These are phyloP conservation scores for Nannizzia gypsea DNA, from an alignment of 2,329 filamentous ascomycete species.

Conservation along the genomic window DNA sequence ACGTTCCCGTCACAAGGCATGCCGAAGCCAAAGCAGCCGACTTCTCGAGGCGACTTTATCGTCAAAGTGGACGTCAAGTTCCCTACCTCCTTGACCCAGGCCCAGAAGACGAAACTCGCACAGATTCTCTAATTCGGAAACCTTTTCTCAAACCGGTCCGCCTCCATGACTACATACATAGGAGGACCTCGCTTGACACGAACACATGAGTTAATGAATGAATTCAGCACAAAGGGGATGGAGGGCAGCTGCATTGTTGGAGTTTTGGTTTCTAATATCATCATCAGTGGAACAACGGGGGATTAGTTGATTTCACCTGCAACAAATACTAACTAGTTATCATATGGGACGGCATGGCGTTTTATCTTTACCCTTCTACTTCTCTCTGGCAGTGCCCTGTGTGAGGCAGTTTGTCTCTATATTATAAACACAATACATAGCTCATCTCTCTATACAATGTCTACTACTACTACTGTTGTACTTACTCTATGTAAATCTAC, in stretches of 20 bases:
- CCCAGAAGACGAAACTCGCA: constrained; percentile 70
- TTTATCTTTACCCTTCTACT: constrained; percentile 1
- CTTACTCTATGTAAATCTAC: background rate
- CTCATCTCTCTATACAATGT: no score
- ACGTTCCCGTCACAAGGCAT: constrained; percentile 79
- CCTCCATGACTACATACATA: background rate
- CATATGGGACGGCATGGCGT: background rate
- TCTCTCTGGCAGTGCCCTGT: background rate
- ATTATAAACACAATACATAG: no score
- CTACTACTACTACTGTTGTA: background rate
- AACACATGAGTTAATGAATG: background rate
- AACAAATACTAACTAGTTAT: background rate
- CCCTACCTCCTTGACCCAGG: constrained; percentile 60
- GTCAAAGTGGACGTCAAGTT: constrained; percentile 89
- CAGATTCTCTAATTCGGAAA: constrained; percentile 51
- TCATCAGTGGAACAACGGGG: background rate
- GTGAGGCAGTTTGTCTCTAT: background rate
- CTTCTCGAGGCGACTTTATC: constrained; percentile 73
- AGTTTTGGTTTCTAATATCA: background rate
- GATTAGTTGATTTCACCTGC: background rate
- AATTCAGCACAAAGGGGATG: background rate
- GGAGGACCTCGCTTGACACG: background rate
- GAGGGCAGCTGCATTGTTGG: constrained; percentile 3
- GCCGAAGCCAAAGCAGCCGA: constrained; percentile 84
- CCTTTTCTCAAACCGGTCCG: background rate